A percentile compares a stretch with the other conserved stretches of the same genome.
Conservation (phyloP, 768 basidiomycete species). For the Chlorophyllum brunneum region DNA sequence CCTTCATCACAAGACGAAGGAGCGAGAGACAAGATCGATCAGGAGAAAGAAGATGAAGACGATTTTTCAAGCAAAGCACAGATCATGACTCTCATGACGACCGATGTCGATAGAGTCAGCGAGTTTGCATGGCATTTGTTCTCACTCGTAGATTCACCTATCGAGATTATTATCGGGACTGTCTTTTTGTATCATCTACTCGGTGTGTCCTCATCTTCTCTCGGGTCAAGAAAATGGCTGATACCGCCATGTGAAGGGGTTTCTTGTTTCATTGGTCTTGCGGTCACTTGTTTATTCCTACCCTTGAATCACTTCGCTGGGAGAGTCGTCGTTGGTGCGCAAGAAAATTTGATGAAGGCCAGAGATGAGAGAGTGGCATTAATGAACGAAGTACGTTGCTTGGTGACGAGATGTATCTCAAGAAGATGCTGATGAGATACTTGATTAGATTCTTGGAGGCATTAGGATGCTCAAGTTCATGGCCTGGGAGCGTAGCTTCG, state of each 20-base stretch:
- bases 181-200: slow-evolving; percentile 75
- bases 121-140: slow-evolving; percentile 82
- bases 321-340: slow-evolving; percentile 63
- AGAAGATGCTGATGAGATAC: background rate
- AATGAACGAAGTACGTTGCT: slow-evolving; percentile 67
- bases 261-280: slow-evolving; percentile 76
- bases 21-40: slow-evolving; percentile 12
- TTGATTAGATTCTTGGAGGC: slow-evolving; percentile 67
- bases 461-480: slow-evolving; percentile 97
- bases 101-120: slow-evolving; percentile 86
- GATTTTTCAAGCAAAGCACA: slow-evolving; percentile 69
- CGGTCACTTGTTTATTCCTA: slow-evolving; percentile 63
- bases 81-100: slow-evolving; percentile 95
- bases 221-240: background rate
- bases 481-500: slow-evolving; percentile 92
- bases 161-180: slow-evolving; percentile 73
- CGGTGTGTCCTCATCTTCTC: slow-evolving; percentile 34
- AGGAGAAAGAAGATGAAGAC: slow-evolving; percentile 39
- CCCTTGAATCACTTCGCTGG: slow-evolving; percentile 86
- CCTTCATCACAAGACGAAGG: slow-evolving; percentile 22
- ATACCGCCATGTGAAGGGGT: slow-evolving; percentile 32
- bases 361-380: slow-evolving; percentile 86
- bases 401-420: background rate
- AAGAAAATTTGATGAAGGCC: slow-evolving; percentile 88
- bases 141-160: slow-evolving; percentile 75